Evolutionary conservation across 1,139 yeast genomes (phyloP).

Genomic region (Blastobotrys indianensis): DNA sequence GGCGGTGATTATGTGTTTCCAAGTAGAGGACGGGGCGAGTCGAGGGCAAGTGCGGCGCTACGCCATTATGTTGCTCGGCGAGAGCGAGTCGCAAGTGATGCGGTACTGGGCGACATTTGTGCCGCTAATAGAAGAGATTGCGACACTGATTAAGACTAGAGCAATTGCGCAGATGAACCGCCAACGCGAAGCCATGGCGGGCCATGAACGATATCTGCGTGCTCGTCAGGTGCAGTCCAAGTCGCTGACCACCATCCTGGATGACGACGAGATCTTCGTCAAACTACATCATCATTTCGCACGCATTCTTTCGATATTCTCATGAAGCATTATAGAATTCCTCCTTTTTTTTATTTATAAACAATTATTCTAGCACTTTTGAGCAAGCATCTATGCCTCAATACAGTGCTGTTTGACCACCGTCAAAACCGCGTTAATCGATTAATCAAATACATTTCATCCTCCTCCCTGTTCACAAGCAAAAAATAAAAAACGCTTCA

Average conservation of each 20-base stretch:
- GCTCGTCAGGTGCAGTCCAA: conserved; percentile 49
- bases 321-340: conserved; percentile 23
- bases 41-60: conserved; percentile 77
- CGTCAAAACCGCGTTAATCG: too few species aligned
- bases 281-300: conserved; percentile 49
- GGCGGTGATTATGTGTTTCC: conserved; percentile 61
- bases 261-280: conserved; percentile 54
- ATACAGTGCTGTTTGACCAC: too few species aligned
- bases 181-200: conserved; percentile 12
- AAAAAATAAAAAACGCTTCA: too few species aligned
- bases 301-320: conserved; percentile 36
- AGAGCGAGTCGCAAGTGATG: conserved; percentile 48
- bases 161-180: conserved; percentile 28
- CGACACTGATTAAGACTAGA: conserved; percentile 46
- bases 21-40: conserved; percentile 62
- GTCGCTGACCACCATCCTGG: conserved; percentile 53
- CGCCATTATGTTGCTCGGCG: conserved; percentile 57
- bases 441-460: too few species aligned
- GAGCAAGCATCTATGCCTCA: too few species aligned
- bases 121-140: conserved; percentile 47
- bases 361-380: too few species aligned
- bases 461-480: too few species aligned
- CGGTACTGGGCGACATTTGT: conserved; percentile 54
- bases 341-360: too few species aligned
- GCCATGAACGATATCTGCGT: conserved; percentile 49